Base-by-base conservation (phyloP, 108 stramenopile genomes). In the Parietichytrium sp. region DNA sequence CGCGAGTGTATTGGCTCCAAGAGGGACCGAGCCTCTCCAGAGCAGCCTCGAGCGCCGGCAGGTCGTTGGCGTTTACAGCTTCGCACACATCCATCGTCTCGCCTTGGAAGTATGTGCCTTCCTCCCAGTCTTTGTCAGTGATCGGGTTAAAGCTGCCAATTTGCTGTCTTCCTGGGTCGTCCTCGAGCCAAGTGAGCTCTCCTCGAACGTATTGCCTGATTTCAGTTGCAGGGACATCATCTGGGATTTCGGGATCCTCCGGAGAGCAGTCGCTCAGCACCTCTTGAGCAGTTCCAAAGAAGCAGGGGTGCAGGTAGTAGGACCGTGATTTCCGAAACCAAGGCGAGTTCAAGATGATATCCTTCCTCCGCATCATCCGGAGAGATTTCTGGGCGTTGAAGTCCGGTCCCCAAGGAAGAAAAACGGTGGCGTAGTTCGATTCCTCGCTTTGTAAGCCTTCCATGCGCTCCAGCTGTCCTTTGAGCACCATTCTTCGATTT, bases 371-470 rank as follows among this genome's bases (percentile, higher is more conserved):
- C 25, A 86, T 82, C 16, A 82, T 82, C 38, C 42, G 29, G 47
- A 81, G 80, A 3, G 84, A 84, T 50, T 79, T 84, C 27, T 36
- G 45, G 26, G 81, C 78, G 4, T 8, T 83, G 83, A 80, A 88
- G 25, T 55, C 51, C 2, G 85, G 84, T 1, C 87, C 87, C 82
- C 86, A 88, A 13, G 87, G 87, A 10, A 88, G 45, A 80, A 86
- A 88, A 48, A 88, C 55, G 13, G 85, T 82, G 23, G 87, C 84
- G 80, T 88, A 88, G 52, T 88, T 82, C 4, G 84, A 84, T 18
- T 36, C 38, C 47, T 36, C 48, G 4, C 50, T 48, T 25, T 42
- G 81, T 29, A 42, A 30, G 2, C 20, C 49, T 23, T 82, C 82
- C 78, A 31, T n/a, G 81, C 82, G 82, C 55, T 77, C 55, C 27